phyloP scores from a whole-genome alignment of 1,284 basidiomycete genomes.

The Austroboletus novae-zelandiae region DNA sequence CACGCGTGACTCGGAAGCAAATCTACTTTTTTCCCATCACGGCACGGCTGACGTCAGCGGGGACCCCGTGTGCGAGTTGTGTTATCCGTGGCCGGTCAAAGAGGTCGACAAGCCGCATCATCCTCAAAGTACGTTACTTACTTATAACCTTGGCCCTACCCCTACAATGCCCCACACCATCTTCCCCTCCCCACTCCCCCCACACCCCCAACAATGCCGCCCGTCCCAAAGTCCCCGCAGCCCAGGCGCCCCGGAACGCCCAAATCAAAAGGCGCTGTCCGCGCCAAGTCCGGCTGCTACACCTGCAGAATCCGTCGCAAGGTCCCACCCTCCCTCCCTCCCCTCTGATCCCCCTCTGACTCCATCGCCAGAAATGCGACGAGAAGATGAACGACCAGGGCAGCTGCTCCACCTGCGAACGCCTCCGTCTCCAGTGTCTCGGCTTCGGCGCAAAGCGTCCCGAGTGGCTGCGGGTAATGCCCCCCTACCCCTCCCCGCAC shows the following conservation, averaged over 20 bases:
- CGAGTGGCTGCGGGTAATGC: slow-evolving; percentile 74
- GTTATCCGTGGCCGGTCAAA: slow-evolving; percentile 8
- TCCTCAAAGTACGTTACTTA: slow-evolving; percentile 30
- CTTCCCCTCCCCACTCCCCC: slow-evolving; percentile 3
- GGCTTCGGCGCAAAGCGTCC: slow-evolving; percentile 82
- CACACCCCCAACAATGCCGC: slow-evolving; percentile 30
- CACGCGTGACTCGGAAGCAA: too few species aligned
- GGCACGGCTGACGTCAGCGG: slow-evolving; percentile 2
- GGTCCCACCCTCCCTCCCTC: slow-evolving; percentile 41
- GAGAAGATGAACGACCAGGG: slow-evolving; percentile 62
- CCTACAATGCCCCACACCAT: slow-evolving; percentile 18
- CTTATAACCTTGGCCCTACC: slow-evolving; percentile 35
- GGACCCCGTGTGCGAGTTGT: slow-evolving; percentile 23
- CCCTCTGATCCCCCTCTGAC: slow-evolving; percentile 3
- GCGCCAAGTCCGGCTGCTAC: slow-evolving; percentile 82
- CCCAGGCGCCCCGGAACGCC: slow-evolving; percentile 48
- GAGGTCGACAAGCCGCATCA: background rate
- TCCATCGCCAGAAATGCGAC: slow-evolving; percentile 69
- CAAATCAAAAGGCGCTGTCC: slow-evolving; percentile 73
- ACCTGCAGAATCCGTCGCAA: slow-evolving; percentile 81
- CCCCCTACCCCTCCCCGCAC: slow-evolving; percentile 7
- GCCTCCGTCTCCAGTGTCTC: slow-evolving; percentile 79
- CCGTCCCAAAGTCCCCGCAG: slow-evolving; percentile 39
- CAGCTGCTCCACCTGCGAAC: slow-evolving; percentile 70
- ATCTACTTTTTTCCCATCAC: slow-evolving; percentile 10